A percentile compares a stretch with the other conserved stretches of the same genome.
phyloP scores from a whole-genome alignment of 208 protist genomes.

The Leptomonas pyrrhocoris region DNA sequence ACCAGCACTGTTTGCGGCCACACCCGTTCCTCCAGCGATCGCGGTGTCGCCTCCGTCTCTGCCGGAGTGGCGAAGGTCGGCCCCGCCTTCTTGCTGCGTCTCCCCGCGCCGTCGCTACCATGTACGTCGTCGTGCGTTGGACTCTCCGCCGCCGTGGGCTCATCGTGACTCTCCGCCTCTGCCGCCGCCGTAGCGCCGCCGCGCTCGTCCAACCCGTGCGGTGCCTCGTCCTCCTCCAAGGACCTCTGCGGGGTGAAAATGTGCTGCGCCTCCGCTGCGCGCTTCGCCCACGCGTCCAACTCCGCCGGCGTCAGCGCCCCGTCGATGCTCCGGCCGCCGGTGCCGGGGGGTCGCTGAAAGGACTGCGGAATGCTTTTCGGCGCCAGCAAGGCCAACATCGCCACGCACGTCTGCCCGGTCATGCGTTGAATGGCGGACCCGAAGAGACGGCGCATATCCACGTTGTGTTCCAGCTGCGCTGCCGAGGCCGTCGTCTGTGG shows the following conservation, averaged over 20 bases:
- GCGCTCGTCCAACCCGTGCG: neutral
- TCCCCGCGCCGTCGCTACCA: neutral
- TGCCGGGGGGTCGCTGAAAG: slow-evolving; percentile 4
- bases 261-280: slow-evolving; percentile 13
- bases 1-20: slow-evolving; percentile 42
- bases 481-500: neutral
- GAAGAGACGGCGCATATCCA: slow-evolving; percentile 36
- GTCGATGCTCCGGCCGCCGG: slow-evolving; percentile 8
- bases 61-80: neutral
- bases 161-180: neutral
- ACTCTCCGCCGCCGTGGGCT: slow-evolving; percentile 4
- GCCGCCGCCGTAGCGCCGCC: neutral
- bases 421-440: slow-evolving; percentile 37
- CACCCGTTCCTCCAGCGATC: slow-evolving; percentile 27
- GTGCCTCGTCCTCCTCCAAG: neutral
- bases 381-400: slow-evolving; percentile 42
- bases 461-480: slow-evolving; percentile 18
- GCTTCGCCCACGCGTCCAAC: slow-evolving; percentile 12
- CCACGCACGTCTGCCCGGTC: slow-evolving; percentile 45
- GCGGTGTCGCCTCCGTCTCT: neutral
- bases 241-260: slow-evolving; percentile 18
- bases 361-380: slow-evolving; percentile 19
- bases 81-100: neutral
- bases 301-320: slow-evolving; percentile 17
- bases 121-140: neutral